phyloP scores from a whole-genome alignment of 2,329 filamentous ascomycete genomes.

The Cercospora sp. region DNA sequence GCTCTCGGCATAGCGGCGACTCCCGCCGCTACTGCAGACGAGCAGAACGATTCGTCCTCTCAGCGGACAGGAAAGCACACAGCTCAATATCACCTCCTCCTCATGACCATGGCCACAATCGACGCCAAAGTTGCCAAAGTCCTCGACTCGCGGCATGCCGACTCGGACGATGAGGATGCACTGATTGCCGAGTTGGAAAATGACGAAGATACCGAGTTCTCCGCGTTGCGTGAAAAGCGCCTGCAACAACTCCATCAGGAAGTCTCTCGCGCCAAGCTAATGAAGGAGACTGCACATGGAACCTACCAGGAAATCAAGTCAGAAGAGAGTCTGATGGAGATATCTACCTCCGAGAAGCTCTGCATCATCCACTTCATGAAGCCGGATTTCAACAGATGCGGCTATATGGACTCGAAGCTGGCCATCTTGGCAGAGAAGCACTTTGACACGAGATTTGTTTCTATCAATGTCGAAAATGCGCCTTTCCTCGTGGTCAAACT shows the following conservation, averaged over 20 bases:
- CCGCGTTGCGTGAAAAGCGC: constrained; percentile 57
- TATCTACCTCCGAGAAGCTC: constrained; percentile 58
- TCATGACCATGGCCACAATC: constrained; percentile 32
- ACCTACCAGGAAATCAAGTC: constrained; percentile 57
- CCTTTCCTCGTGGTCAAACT: constrained; percentile 60
- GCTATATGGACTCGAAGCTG: constrained; percentile 62
- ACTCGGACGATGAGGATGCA: constrained; percentile 60
- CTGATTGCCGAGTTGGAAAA: constrained; percentile 59
- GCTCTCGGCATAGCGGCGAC: background rate
- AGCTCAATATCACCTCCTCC: background rate
- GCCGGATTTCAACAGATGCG: constrained; percentile 62
- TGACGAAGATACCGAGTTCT: constrained; percentile 55
- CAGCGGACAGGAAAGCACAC: background rate
- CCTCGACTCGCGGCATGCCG: constrained; percentile 47
- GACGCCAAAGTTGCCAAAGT: constrained; percentile 54
- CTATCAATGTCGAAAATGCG: constrained; percentile 61
- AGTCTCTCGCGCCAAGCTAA: constrained; percentile 53
- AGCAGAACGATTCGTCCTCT: background rate
- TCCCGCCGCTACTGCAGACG: background rate
- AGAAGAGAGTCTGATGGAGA: constrained; percentile 60
- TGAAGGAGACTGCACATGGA: constrained; percentile 48
- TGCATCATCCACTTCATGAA: constrained; percentile 66
- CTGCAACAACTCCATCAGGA: constrained; percentile 60
- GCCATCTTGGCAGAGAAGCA: constrained; percentile 57
- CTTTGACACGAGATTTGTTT: constrained; percentile 59